These are phyloP conservation scores for Phaffomyces antillensis DNA, from an alignment of 805 yeast species.

Conservation along the genomic window DNA sequence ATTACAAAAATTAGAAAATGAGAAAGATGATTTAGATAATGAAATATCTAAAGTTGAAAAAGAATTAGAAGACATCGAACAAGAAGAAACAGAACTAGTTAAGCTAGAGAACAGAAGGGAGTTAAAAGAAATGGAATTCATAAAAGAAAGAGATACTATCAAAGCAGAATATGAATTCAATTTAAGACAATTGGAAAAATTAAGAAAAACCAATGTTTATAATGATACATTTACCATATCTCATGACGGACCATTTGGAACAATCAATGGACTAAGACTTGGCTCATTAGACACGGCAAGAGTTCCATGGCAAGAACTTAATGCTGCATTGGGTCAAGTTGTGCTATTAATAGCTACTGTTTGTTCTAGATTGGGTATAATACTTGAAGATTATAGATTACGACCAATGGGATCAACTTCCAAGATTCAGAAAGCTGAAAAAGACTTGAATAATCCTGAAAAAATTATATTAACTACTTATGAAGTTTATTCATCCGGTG, in stretches of 20 bases:
- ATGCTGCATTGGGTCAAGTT: constrained; percentile 86
- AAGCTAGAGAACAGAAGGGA: constrained; percentile 48
- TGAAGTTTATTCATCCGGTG: constrained; percentile 57
- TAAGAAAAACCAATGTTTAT: constrained; percentile 75
- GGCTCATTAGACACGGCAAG: constrained; percentile 55
- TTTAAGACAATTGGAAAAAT: constrained; percentile 56
- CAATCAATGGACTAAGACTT: constrained; percentile 79
- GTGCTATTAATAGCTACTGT: constrained; percentile 63
- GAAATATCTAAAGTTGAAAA: constrained; percentile 32
- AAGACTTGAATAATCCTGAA: constrained; percentile 27
- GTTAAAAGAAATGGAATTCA: constrained; percentile 41
- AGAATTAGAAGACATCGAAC: constrained; percentile 40
- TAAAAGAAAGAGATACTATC: constrained; percentile 53
- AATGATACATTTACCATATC: constrained; percentile 79
- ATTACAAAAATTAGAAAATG: constrained; percentile 35
- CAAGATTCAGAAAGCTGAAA: constrained; percentile 51
- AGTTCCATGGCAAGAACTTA: constrained; percentile 86
- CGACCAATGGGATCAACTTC: constrained; percentile 85
- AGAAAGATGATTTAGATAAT: constrained; percentile 23
- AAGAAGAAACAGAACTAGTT: constrained; percentile 41
- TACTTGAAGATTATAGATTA: constrained; percentile 52
- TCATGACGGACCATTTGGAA: constrained; percentile 77
- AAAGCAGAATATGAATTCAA: constrained; percentile 57
- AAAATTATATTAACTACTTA: constrained; percentile 29
- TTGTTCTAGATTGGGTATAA: constrained; percentile 45